A percentile compares a stretch with the other conserved stretches of the same genome.
These are phyloP conservation scores for Diaporthe amygdali DNA, from an alignment of 2,329 filamentous ascomycete genomes.

Conservation along the genomic window DNA sequence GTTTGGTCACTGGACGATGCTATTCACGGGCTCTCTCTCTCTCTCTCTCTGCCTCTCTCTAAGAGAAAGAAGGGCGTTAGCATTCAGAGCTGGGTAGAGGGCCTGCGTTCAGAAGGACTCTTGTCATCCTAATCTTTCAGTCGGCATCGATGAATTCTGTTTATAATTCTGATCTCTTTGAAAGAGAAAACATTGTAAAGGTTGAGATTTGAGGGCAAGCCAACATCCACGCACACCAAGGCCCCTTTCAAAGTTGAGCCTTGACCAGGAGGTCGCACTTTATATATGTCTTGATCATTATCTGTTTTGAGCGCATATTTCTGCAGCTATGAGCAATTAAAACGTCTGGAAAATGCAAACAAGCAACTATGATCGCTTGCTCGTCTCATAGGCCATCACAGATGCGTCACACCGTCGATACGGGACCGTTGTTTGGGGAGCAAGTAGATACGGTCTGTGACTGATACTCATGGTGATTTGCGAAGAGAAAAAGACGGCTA, in stretches of 20 bases:
- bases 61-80: too few relatives aligned
- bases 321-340: neutral
- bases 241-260: neutral
- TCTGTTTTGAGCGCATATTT: neutral
- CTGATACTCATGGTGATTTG: neutral
- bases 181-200: neutral
- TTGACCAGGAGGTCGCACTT: neutral
- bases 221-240: neutral
- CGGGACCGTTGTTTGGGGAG: neutral
- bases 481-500: neutral
- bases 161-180: neutral
- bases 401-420: neutral
- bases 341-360: neutral
- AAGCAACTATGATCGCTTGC: neutral
- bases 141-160: neutral
- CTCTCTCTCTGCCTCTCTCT: too few relatives aligned
- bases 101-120: too few relatives aligned
- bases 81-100: too few relatives aligned
- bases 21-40: too few relatives aligned
- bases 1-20: too few relatives aligned
- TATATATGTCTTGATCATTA: neutral
- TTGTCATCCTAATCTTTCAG: neutral
- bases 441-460: neutral
- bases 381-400: too few relatives aligned
- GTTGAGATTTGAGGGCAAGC: neutral